Base-by-base conservation (phyloP, 306 rosid species). In the Elaeagnus macrophylla region DNA sequence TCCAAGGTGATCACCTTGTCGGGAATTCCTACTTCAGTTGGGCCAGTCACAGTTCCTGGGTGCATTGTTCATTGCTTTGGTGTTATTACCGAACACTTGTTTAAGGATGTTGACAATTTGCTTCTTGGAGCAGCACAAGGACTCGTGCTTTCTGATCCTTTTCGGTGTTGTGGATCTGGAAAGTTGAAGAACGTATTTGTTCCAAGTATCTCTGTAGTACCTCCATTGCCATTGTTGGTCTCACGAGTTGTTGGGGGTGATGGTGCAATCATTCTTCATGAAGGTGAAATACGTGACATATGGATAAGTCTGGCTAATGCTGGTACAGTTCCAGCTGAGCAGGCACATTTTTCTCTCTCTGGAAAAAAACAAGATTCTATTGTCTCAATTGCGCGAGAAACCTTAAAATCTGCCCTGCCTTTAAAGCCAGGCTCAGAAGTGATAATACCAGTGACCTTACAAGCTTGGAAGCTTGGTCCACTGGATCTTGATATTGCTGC, bases 91-190 rank as follows among this genome's bases (percentile, higher is more conserved):
- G 96, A 93, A 57, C 99, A 93, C 75, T 75, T 87, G 61, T 93
- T 93, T 60, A 87, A 70, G 75, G 99, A 93, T 78, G 99, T 93
- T 71, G 96, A 93, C 77, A 84, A 84, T 80, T 80, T 93, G 67
- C 95, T 93, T 50, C 88, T 82, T 64, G 99, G 96, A 72, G 96
- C 91, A 18, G 66, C 79, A 14, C 95, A 93, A 87, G 96, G 99
- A 61, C 96, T 93, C 19, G 96, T 93, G 53, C 89, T 87, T 67
- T 93, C 99, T 72, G 96, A 93, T 59, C 96, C 99, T 56, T 93
- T 93, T 60, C 78, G 99, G 59, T 79, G 94, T 60, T 93, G 96
- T 74, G 99, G 99, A 25, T 87, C 99, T 66, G 85, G 80, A 3
- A 93, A 83, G 74, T 57, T 87, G 75, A 93, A 72, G 74, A 93